Base-by-base conservation (phyloP, 2,329 filamentous ascomycete genomes). In the Fonsecaea multimorphosa region DNA sequence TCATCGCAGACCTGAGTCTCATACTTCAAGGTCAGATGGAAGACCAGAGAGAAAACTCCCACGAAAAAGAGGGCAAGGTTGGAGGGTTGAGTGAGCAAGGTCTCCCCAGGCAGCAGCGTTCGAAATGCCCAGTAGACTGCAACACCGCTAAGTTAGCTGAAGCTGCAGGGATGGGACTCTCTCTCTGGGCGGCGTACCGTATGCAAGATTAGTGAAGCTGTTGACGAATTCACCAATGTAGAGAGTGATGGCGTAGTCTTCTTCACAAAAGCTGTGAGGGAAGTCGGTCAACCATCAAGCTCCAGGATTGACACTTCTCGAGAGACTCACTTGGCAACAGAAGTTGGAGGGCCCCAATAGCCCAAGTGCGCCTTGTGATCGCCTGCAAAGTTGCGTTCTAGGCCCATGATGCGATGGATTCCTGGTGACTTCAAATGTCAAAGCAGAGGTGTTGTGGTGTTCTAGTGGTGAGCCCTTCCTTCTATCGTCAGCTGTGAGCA, bases 161-260 rank as follows among this genome's bases (percentile, higher is more conserved):
- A 38, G 44, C n/a, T 29, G 19, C 19, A 16, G 44, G 7, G 11
- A 16, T 2, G 29, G 40, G 44, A n/a, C 16, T 1, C 16, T 46
- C 31, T 36, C n/a, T 29, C n/a, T 3, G 9, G 24, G n/a, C 8
- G 2, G 46, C 65, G 22, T 19, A 70, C 68, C 68, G 40, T 75
- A 75, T 58, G 67, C 65, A 1, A 75, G 44, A 52, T 75, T 75
- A 4, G 72, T 72, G 31, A 75, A 65, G n/a, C 66, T 74, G 61
- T 75, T 75, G 63, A 74, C 67, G 24, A 75, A 72, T 53, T 75
- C 73, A 22, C 70, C 73, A 29, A 74, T 64, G 51, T 71, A 74
- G 46, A 67, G 67, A 1, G 67, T 73, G 44, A 75, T 59, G 2
- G 58, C 63, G 44, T 74, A 75, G 63, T 75, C 73, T 66, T 72